These are phyloP conservation scores for Gnaphalium uliginosum DNA, from an alignment of 129 eudicot genomes.

Conservation along the genomic window DNA sequence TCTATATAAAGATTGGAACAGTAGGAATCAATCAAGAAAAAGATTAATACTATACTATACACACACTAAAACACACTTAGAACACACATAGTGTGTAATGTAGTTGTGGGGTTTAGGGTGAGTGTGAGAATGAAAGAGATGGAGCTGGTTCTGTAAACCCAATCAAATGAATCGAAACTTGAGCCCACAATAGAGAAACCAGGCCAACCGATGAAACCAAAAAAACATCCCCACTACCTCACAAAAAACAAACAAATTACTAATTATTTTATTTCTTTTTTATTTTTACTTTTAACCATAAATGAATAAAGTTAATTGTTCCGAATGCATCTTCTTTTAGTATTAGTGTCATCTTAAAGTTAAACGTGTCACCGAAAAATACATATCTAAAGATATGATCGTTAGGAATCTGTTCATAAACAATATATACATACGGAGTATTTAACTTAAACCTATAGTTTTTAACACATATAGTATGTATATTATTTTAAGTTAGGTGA, in stretches of 20 bases:
- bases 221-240: conserved; percentile 51
- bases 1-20: conserved; percentile 39
- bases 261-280: conserved; percentile 29
- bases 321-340: background rate
- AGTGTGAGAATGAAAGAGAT: conserved; percentile 29
- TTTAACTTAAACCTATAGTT: too few species aligned
- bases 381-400: too few species aligned
- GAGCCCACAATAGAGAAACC: conserved; percentile 45
- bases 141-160: conserved; percentile 44
- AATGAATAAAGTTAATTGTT: background rate
- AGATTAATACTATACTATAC: conserved; percentile 23
- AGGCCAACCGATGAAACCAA: conserved; percentile 45
- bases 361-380: too few species aligned
- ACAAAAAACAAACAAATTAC: conserved; percentile 45
- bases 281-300: background rate
- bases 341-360: too few species aligned
- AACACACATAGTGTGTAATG: conserved; percentile 6
- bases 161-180: conserved; percentile 46
- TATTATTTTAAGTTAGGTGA: background rate
- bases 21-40: conserved; percentile 20
- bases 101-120: conserved; percentile 34
- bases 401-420: too few species aligned
- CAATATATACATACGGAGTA: too few species aligned
- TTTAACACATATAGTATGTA: too few species aligned
- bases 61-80: conserved; percentile 28